Evolutionary conservation across 768 basidiomycete species (phyloP).

Genomic region (Tulasnella sp.): DNA sequence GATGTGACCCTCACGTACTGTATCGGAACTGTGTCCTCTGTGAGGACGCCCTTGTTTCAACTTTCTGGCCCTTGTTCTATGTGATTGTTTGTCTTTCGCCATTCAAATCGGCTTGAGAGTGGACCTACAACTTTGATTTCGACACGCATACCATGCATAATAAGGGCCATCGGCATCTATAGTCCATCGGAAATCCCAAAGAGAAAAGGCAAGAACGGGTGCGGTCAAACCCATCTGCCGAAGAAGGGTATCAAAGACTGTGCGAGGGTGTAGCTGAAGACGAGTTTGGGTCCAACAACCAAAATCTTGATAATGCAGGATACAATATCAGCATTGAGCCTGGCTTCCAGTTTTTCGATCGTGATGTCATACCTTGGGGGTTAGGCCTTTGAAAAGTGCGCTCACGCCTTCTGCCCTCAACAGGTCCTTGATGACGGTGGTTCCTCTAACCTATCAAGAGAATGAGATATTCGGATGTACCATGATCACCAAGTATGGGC

Average conservation of each 20-base stretch:
- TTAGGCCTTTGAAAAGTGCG: constrained; percentile 94
- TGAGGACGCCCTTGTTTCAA: no score
- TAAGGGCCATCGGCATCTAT: no score
- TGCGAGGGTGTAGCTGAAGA: constrained; percentile 96
- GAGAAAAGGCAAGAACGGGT: neutral
- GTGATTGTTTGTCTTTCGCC: no score
- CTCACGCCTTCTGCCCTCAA: constrained; percentile 71
- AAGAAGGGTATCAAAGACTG: constrained; percentile 92
- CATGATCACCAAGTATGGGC: neutral
- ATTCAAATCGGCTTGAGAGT: no score
- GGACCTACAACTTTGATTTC: no score
- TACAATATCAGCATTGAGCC: neutral
- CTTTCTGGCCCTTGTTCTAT: no score
- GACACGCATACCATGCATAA: no score
- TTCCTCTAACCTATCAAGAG: constrained; percentile 34
- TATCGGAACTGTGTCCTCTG: no score
- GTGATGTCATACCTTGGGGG: constrained; percentile 63
- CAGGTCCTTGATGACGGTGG: constrained; percentile 74
- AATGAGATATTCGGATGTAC: constrained; percentile 20
- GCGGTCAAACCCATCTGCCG: constrained; percentile 67
- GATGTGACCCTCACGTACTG: no score
- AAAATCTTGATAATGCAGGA: constrained; percentile 47
- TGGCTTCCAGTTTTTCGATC: neutral
- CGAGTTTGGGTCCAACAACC: constrained; percentile 93
- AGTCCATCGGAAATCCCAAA: constrained; percentile 1